Conservation (phyloP, 2,329 filamentous ascomycete genomes). For the Ceratocystiopsis sp. region DNA sequence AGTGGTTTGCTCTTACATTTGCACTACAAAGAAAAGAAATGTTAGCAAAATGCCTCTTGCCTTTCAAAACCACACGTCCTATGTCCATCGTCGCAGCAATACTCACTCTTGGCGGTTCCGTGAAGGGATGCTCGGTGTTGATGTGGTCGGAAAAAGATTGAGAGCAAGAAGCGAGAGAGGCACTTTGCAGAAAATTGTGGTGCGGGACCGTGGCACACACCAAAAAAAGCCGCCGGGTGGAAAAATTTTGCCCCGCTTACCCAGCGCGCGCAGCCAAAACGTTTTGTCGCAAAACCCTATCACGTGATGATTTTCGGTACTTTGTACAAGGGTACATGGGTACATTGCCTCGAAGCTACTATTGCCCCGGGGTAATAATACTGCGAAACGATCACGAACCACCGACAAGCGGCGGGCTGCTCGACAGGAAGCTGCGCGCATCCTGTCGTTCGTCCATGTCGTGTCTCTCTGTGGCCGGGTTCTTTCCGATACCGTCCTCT, state of each 20-base stretch:
- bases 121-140: slow-evolving; percentile 3
- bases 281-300: slow-evolving; percentile 7
- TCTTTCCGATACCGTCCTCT: not conserved
- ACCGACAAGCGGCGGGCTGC: slow-evolving; percentile 1
- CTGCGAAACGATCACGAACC: not conserved
- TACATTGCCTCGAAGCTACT: not conserved
- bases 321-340: not conserved
- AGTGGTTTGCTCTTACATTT: slow-evolving; percentile 51
- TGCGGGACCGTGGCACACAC: slow-evolving; percentile 10
- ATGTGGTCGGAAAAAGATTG: not conserved
- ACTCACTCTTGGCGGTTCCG: slow-evolving; percentile 13
- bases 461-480: not conserved
- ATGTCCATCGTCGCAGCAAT: not conserved
- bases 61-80: not conserved
- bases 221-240: slow-evolving; percentile 3
- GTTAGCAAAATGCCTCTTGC: not conserved
- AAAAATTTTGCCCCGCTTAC: slow-evolving; percentile 6
- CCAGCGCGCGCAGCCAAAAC: not conserved
- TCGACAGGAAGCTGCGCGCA: slow-evolving; percentile 1
- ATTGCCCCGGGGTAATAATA: no score
- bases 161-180: no score
- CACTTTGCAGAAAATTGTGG: slow-evolving; percentile 8
- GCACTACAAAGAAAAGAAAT: slow-evolving; percentile 40
- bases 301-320: slow-evolving; percentile 5
- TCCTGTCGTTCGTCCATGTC: not conserved